These are phyloP conservation scores for Saksenaea vasiformis DNA, from an alignment of 371 early-diverging fungal species.

Conservation along the genomic window DNA sequence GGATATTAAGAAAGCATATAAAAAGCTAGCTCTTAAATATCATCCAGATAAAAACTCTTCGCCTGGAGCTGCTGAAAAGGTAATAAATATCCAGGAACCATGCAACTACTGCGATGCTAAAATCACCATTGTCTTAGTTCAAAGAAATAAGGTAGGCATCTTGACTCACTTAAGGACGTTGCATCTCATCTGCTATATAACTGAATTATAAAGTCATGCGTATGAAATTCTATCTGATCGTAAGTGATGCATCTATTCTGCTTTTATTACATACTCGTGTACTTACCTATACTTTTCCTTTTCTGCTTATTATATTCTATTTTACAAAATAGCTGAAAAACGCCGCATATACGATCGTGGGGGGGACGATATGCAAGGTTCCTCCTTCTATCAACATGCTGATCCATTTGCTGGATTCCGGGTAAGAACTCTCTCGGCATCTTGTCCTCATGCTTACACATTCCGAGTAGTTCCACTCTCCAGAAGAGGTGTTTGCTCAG, in stretches of 20 bases:
- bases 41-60: conserved; percentile 61
- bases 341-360: conserved; percentile 39
- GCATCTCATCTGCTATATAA: not conserved
- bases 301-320: not conserved
- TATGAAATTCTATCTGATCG: conserved; percentile 59
- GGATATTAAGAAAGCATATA: conserved; percentile 51
- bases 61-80: conserved; percentile 49
- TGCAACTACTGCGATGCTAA: not conserved
- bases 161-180: not conserved
- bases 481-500: conserved; percentile 50
- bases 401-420: conserved; percentile 38
- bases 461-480: conserved; percentile 45
- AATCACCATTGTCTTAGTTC: conserved; percentile 27
- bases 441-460: not conserved
- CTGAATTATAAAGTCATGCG: conserved; percentile 35
- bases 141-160: conserved; percentile 43
- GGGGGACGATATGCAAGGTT: conserved; percentile 6
- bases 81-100: conserved; percentile 11
- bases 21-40: conserved; percentile 47
- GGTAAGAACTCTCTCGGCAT: conserved; percentile 15
- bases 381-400: not conserved
- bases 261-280: no score
- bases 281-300: no score
- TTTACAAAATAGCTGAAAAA: conserved; percentile 34
- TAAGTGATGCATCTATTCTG: conserved; percentile 14